Base-by-base conservation (phyloP, 306 rosid species). In the Cicer pinnatifidum region DNA sequence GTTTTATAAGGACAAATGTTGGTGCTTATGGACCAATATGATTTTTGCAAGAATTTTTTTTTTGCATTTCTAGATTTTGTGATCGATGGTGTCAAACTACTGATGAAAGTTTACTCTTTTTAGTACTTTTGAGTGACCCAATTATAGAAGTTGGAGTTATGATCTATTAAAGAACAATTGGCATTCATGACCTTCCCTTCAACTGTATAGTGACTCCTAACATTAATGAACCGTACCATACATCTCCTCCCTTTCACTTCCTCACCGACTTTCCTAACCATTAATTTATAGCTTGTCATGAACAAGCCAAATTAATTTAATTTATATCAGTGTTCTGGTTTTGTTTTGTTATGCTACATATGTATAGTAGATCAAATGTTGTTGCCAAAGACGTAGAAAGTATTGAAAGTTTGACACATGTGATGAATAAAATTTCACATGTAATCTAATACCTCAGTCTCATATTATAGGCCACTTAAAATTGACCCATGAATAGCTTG, bases 71-170 rank as follows among this genome's bases (percentile, higher is more conserved):
- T 3, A 66, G 11, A 11, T 3, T 17, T 4, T 10, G 8, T 13
- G 58, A 62, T 39, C n/a, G 1, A 4, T 63, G 35, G 35, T 19
- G 35, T 67, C 11, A 48, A 68, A 23, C n/a, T 68, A 28, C 2
- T 28, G 60, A 48, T 68, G 59, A 45, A 68, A 48, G 45, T 47
- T 28, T 68, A 68, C 73, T 68, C 60, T 54, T 73, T 73, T 8
- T 75, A 77, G 75, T 67, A 76, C 28, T 78, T 71, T 73, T 50
- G 83, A 87, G 89, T 62, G 83, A 85, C 79, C 82, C 84, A 86
- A 80, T 81, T 74, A 81, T 60, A 89, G 88, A 85, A 84, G 91
- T 78, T 84, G 95, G 87, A 89, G 91, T 89, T 91, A 89, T 87
- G 82, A 75, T 80, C 52, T 11, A 86, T 82, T 87, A 81, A 87